Conservation (phyloP, 768 basidiomycete species). For the Boletus pseudo-olivaceus region DNA sequence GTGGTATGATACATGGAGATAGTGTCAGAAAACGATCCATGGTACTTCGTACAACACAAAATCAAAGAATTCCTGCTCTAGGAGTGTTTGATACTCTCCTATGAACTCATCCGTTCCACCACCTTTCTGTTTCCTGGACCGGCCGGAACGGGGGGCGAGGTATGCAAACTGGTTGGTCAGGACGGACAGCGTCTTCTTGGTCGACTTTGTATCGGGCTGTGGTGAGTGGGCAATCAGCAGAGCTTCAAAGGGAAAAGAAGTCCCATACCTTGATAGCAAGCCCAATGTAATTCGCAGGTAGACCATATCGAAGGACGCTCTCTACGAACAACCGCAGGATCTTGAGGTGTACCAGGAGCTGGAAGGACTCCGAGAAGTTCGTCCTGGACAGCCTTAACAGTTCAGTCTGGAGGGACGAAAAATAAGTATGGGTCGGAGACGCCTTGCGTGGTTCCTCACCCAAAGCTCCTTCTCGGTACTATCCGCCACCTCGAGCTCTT, state of each 20-base stretch:
- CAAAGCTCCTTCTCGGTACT: constrained; percentile 94
- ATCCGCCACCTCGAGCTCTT: constrained; percentile 77
- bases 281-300: constrained; percentile 88
- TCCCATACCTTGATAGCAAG: constrained; percentile 69
- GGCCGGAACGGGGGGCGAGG: constrained; percentile 64
- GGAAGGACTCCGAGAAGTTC: constrained; percentile 96
- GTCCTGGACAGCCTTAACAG: constrained; percentile 85
- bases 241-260: neutral
- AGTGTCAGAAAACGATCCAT: constrained; percentile 67
- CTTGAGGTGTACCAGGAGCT: constrained; percentile 91
- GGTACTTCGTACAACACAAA: constrained; percentile 94
- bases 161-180: constrained; percentile 80
- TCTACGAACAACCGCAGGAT: constrained; percentile 89
- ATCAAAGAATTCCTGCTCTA: constrained; percentile 96
- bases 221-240: neutral
- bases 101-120: constrained; percentile 62
- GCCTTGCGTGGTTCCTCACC: constrained; percentile 48
- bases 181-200: constrained; percentile 70
- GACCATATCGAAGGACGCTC: constrained; percentile 91
- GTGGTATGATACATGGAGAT: constrained; percentile 5
- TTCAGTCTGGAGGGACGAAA: constrained; percentile 61
- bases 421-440: neutral
- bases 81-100: constrained; percentile 87
- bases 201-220: constrained; percentile 83
- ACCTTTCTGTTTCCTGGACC: constrained; percentile 35